phyloP scores from a whole-genome alignment of 768 basidiomycete genomes.

The Fistulinella prunicolor region DNA sequence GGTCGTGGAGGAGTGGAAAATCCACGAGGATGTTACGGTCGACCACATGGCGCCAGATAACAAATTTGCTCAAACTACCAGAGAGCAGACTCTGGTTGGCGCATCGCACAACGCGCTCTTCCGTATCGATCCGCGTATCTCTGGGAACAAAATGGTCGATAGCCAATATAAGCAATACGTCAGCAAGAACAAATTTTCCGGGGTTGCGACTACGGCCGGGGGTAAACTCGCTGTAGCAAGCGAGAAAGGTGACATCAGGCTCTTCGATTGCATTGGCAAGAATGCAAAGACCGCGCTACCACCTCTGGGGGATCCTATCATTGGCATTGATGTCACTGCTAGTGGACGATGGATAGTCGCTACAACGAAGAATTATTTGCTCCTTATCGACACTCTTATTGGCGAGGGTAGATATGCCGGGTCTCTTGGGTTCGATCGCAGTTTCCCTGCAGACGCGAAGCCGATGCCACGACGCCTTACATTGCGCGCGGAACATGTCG shows the following conservation, averaged over 20 bases:
- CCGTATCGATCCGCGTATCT: conserved; percentile 94
- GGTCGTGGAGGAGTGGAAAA: conserved; percentile 98
- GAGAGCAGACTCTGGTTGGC: conserved; percentile 90
- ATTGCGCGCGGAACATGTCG: conserved; percentile 86
- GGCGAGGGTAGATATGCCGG: conserved; percentile 86
- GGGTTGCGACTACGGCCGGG: conserved; percentile 79
- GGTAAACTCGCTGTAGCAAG: conserved; percentile 93
- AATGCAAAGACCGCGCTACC: conserved; percentile 98
- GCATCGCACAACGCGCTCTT: conserved; percentile 93
- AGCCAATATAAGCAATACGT: conserved; percentile 95
- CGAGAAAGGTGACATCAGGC: conserved; percentile 92
- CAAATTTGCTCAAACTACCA: conserved; percentile 93
- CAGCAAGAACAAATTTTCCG: conserved; percentile 93
- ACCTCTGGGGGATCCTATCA: conserved; percentile 90
- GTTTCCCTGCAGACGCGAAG: conserved; percentile 93
- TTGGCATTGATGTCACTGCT: conserved; percentile 92
- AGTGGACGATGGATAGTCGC: conserved; percentile 94
- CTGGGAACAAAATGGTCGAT: conserved; percentile 91
- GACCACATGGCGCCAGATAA: conserved; percentile 88
- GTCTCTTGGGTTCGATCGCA: conserved; percentile 84
- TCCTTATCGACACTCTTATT: conserved; percentile 93
- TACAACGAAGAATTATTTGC: conserved; percentile 89
- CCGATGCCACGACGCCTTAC: conserved; percentile 87
- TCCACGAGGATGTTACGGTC: conserved; percentile 86
- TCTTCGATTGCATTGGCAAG: conserved; percentile 96